These are phyloP conservation scores for Cubamyces sp. DNA, from an alignment of 768 basidiomycete genomes.

Conservation along the genomic window DNA sequence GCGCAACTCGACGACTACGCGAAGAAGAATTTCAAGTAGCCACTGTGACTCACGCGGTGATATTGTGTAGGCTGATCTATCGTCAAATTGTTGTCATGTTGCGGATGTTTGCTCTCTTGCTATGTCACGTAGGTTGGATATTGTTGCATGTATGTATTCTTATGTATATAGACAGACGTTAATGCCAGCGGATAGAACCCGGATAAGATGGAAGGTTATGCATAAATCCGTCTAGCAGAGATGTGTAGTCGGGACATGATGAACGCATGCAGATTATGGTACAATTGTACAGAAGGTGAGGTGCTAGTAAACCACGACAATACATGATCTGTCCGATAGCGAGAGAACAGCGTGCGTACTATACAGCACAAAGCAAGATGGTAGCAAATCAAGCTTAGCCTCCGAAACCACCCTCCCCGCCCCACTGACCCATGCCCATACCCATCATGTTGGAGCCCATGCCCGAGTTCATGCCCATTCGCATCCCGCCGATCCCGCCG, in stretches of 20 bases:
- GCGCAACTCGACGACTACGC: constrained; percentile 30
- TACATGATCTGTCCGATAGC: no score
- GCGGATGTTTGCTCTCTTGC: background rate
- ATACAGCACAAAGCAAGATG: background rate
- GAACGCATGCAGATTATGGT: no score
- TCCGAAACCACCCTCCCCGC: constrained; percentile 34
- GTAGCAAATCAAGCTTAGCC: constrained; percentile 30
- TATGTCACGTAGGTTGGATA: background rate
- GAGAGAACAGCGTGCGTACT: background rate
- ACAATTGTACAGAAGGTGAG: no score
- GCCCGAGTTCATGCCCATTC: constrained; percentile 28
- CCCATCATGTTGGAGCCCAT: constrained; percentile 27
- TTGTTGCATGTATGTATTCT: constrained; percentile 2
- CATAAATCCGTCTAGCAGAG: no score
- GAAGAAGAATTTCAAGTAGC: constrained; percentile 11
- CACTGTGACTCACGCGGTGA: background rate
- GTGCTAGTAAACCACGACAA: no score
- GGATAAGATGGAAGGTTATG: no score
- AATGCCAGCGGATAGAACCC: background rate
- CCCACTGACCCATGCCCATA: constrained; percentile 44
- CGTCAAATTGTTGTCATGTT: background rate
- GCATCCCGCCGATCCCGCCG: constrained; percentile 35
- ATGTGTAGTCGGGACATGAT: no score
- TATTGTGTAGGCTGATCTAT: background rate
- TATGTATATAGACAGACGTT: background rate